Evolutionary conservation across 2,329 filamentous ascomycete species (phyloP), one percentile per base, ranked within the genome.

Genomic region (Penicillium sp.): DNA sequence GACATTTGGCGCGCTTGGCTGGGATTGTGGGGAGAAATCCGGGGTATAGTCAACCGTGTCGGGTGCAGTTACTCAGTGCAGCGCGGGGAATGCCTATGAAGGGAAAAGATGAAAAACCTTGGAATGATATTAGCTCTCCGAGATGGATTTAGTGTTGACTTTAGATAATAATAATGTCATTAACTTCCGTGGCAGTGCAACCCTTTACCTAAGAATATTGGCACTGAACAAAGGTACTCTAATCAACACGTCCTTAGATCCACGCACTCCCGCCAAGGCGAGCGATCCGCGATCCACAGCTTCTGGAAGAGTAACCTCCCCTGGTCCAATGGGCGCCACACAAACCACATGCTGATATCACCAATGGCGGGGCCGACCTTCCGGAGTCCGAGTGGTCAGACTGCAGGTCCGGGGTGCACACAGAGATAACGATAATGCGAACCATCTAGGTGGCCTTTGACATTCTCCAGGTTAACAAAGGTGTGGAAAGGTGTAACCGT

Each of bases 261-360:
- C 54, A 49, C 47, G 47, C 54, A 46, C 48, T 33, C 0, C 13
- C 52, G 48, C 54, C 65, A 66, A 66, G 64, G 49, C 56, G 63
- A 63, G 53, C 10, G 65, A 67, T 67, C 65, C 50, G 44, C 64
- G 60, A 58, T 65, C 65, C 65, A 65, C 65, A 66, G 54, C 65
- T 67, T 67, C 65, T 66, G 60, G 65, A 67, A 67, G 27, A 60
- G 43, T 42, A 7, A n/a, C 35, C 45, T 49, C 51, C 37, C 31
- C 21, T 50, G 13, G 22, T 27, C 61, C 64, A 65, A 65, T 65
- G 19, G 54, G 3, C 35, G 19, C 21, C 16, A 14, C n/a, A 16
- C n/a, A 16, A 52, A 42, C 49, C 46, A 26, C 44, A 55, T 55
- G 53, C 52, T 65, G 65, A 67, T 63, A 62, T 67, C 65, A 66